Evolutionary conservation across 23 red algal species (phyloP), one percentile per base, ranked within the genome.

Genomic region (Pyropia yezoensis): DNA sequence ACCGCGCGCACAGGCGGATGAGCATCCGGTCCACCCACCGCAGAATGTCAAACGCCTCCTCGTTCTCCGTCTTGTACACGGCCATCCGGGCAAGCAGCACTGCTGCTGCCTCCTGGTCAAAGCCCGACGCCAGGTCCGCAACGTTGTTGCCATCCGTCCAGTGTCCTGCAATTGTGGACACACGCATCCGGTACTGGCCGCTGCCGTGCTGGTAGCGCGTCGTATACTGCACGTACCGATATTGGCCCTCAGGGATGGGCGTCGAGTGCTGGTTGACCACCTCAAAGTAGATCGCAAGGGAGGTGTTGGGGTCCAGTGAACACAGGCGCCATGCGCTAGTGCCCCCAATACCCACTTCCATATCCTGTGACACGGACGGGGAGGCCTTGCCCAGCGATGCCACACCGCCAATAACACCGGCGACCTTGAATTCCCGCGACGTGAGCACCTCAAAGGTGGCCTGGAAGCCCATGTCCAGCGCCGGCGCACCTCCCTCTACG

Each of bases 41-140:
- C 62, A 96, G 75, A 70, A 96, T 96, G 73, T 96, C 92, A 74
- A 96, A 96, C 29, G 92, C 87, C 54, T 96, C 92, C 59, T 96
- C 92, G 61, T 96, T 96, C 62, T 96, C 92, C 16, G 92, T 96
- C 75, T 88, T 88, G 58, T 87, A 96, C 22, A 89, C 92, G 14
- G 92, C 84, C 80, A 96, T 78, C 34, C 92, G 78, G 6, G 92
- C 92, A 79, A 96, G 87, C 13, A 89, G 61, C 16, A 96, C 92
- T 7, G 92, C 92, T 33, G 83, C 83, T n/a, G 92, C 78, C 52
- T 96, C 92, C 64, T 96, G 92, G 33, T 96, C 92, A 57, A 96
- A 90, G 22, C 85, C 84, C n/a, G 85, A 68, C 21, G 81, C 78
- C 45, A 96, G 64, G n/a, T 74, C 72, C 54, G 70, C 55, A 52